Evolutionary conservation across 1,284 basidiomycete genomes (phyloP), one percentile per base, ranked within the genome.

Genomic region (Xanthoconium separans): DNA sequence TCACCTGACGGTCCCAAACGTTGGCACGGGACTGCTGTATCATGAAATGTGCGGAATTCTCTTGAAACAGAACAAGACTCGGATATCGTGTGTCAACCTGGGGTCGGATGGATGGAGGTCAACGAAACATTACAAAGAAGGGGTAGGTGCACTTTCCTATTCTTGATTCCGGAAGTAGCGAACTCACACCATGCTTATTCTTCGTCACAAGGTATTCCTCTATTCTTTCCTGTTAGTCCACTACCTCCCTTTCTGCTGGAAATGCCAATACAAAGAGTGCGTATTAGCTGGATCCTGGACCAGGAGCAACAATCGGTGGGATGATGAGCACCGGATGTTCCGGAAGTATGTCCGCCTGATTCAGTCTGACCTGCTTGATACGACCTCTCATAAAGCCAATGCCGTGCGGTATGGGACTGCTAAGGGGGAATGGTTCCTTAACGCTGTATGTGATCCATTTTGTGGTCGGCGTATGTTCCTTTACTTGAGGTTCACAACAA

Each of bases 391-490:
- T 27, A 27, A 75, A 77, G 93, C 93, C 1, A 95, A 95, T 62
- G 93, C 93, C 0, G 92, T 95, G 2, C 77, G 91, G 33, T 95
- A 95, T 64, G 93, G 93, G 15, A 95, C 92, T 7, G 86, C 91
- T 22, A 89, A 87, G 70, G 86, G 80, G 15, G 89, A 93, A 73
- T 91, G 87, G 88, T 92, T 93, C 67, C 70, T 93, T 31, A 93
- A 93, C 65, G 78, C 83, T 29, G 88, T 91, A 67, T 61, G 59
- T 58, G 24, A 30, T 54, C 27, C 40, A 51, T 33, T 16, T 44
- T n/a, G 11, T 22, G 18, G 7, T 34, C 11, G 37, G 16, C n/a
- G 20, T 39, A 6, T 15, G 2, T 33, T 7, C 16, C 6, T 29
- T 62, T 50, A 3, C 27, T 49, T 54, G 50, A 59, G n/a, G 15